Base-by-base conservation (phyloP, 192 early-diverging fungal genomes). In the Coemansia sp. region DNA sequence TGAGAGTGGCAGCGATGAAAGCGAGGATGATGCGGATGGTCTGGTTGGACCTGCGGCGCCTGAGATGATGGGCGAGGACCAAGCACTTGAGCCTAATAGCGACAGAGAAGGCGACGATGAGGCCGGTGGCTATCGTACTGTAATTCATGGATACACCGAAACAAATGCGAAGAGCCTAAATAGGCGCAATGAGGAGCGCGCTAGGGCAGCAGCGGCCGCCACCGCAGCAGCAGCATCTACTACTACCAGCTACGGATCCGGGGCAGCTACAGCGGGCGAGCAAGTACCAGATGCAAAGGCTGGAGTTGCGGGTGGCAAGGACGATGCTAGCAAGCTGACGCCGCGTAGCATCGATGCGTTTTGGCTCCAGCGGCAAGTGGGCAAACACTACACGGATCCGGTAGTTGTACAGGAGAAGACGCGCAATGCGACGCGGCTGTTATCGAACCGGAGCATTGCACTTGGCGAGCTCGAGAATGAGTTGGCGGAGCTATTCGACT, bases 271-370 rank as follows among this genome's bases (percentile, higher is more conserved):
- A 21, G 24, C 64, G 58, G 63, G 8, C 72, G 65, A 42, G 51
- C 36, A 22, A 50, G 46, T 2, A 53, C 21, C 9, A 46, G 53
- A 42, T 60, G 22, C 23, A 56, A 17, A 22, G n/a, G 3, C 23
- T n/a, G 23, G 39, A 46, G 59, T 29, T 4, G 21, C 39, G 17
- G 66, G 57, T 9, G 68, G 64, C 55, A 54, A 39, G 20, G 59
- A 52, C 5, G 57, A 46, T 23, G 54, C 57, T 39, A 63, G 25
- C 25, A 58, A 81, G 61, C 66, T 88, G 24, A 60, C 73, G 46
- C 87, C 92, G 9, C 93, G 94, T 74, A 91, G 93, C 55, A 86
- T 99, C 54, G 97, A 99, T 77, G 93, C 95, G 6, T 99, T 98
- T 72, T 99, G 95, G 95, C 86, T 97, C 6, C 97, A 98, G 70